A percentile compares a stretch with the other conserved stretches of the same genome.
Conservation (phyloP, 2,329 filamentous ascomycete species). For the Penicillium paneum region DNA sequence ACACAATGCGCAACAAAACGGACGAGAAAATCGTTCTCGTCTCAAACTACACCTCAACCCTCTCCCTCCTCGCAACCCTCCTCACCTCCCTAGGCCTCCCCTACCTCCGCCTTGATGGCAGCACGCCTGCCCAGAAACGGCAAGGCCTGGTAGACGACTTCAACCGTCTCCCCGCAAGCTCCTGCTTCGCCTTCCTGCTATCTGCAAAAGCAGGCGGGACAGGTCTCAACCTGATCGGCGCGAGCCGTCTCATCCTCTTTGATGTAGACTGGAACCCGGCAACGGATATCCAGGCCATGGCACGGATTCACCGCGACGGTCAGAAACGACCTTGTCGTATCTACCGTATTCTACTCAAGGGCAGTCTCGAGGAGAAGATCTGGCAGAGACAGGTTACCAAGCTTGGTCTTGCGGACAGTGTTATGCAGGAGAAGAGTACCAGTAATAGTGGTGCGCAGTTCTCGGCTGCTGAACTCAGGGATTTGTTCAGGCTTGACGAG, state of each 20-base stretch:
- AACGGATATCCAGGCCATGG: constrained; percentile 71
- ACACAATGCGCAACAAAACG: constrained; percentile 59
- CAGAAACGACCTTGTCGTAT: constrained; percentile 67
- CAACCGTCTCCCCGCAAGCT: constrained; percentile 57
- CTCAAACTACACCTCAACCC: constrained; percentile 72
- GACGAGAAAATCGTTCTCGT: constrained; percentile 70
- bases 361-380: constrained; percentile 70
- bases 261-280: constrained; percentile 76
- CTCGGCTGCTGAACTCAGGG: constrained; percentile 62
- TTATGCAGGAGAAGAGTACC: constrained; percentile 64
- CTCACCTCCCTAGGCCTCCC: constrained; percentile 59
- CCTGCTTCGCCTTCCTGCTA: constrained; percentile 66
- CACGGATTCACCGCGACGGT: constrained; percentile 68
- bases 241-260: constrained; percentile 66
- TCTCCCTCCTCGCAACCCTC: constrained; percentile 63
- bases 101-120: constrained; percentile 67
- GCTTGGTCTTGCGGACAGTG: constrained; percentile 65
- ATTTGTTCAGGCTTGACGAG: constrained; percentile 65
- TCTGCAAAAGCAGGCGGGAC: constrained; percentile 70
- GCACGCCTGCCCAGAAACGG: constrained; percentile 61
- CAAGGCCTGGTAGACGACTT: constrained; percentile 68
- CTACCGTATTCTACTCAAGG: constrained; percentile 66
- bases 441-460: constrained; percentile 52
- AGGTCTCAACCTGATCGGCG: constrained; percentile 68
- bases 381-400: constrained; percentile 71